Percentiles rank a stretch among this genome's conserved stretches.
Conservation (phyloP, 495 filamentous ascomycete genomes). For the Pyrenula aspistea region DNA sequence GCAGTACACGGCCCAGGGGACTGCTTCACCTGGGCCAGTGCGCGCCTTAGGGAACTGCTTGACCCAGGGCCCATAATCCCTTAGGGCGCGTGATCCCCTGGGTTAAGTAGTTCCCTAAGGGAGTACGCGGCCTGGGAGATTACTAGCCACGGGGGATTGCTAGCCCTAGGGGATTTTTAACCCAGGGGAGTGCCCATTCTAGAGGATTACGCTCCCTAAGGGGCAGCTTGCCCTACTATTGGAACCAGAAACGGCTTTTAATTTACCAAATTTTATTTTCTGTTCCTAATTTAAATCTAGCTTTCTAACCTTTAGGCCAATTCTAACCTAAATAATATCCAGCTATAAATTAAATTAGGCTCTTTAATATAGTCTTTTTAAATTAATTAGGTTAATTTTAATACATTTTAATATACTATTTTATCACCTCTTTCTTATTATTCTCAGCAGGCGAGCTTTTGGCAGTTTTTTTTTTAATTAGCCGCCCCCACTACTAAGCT, state of each 20-base stretch:
- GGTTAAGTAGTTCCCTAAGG: not conserved
- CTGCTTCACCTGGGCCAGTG: not conserved
- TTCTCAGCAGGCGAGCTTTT: not conserved
- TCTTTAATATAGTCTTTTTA: not conserved
- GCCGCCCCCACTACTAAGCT: not conserved
- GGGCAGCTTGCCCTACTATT: too few relatives aligned
- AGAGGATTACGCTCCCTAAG: too few relatives aligned
- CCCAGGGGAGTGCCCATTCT: not conserved
- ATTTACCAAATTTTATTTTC: not conserved
- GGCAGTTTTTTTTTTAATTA: not conserved
- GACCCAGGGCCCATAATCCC: too few relatives aligned
- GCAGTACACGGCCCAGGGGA: not conserved
- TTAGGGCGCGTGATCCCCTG: too few relatives aligned
- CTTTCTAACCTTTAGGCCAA: too few relatives aligned
- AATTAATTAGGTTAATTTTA: not conserved
- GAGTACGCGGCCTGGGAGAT: not conserved
- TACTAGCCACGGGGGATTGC: not conserved
- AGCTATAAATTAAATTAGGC: too few relatives aligned
- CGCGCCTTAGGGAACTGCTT: not conserved
- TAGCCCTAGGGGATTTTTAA: not conserved
- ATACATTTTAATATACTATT: not conserved
- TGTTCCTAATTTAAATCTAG: too few relatives aligned
- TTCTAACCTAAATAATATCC: too few relatives aligned
- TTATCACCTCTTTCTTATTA: not conserved
- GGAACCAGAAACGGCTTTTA: not conserved